A percentile compares a stretch with the other conserved stretches of the same genome.
Evolutionary conservation across 164 flowering plant species (phyloP).

Genomic region (Magnolia kwangsiensis): DNA sequence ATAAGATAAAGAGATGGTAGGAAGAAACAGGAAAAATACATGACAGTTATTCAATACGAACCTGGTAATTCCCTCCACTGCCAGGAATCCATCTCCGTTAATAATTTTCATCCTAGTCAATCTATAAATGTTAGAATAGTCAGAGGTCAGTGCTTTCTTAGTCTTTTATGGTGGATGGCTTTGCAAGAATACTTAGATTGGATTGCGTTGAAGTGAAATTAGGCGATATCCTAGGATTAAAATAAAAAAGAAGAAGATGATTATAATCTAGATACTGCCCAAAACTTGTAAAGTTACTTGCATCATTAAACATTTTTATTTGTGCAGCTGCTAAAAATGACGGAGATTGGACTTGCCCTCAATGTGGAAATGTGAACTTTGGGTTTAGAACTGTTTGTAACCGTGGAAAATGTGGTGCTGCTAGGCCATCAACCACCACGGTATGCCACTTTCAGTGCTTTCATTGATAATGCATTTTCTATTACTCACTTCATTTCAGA

Average conservation of each 20-base stretch:
- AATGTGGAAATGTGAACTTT: constrained; percentile 47
- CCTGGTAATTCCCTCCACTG: too few relatives aligned
- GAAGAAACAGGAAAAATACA: too few relatives aligned
- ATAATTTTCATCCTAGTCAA: too few relatives aligned
- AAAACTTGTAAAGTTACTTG: too few relatives aligned
- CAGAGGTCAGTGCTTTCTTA: too few relatives aligned
- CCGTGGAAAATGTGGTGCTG: constrained; percentile 43
- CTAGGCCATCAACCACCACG: constrained; percentile 31
- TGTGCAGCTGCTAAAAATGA: constrained; percentile 35
- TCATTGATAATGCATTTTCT: not conserved
- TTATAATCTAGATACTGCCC: too few relatives aligned
- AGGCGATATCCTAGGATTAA: not conserved
- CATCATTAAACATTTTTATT: constrained; percentile 6
- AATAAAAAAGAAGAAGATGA: too few relatives aligned
- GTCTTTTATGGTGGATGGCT: not conserved
- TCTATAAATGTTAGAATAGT: too few relatives aligned
- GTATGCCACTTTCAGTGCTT: constrained; percentile 19
- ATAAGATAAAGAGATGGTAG: too few relatives aligned
- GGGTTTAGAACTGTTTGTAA: constrained; percentile 46
- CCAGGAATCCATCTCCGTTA: too few relatives aligned
- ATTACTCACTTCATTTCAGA: not conserved
- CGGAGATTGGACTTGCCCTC: constrained; percentile 47
- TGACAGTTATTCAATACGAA: too few relatives aligned
- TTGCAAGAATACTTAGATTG: not conserved
- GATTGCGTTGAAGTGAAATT: not conserved